Evolutionary conservation across 2,329 filamentous ascomycete genomes (phyloP).

Genomic region (Ilyonectria destructans): DNA sequence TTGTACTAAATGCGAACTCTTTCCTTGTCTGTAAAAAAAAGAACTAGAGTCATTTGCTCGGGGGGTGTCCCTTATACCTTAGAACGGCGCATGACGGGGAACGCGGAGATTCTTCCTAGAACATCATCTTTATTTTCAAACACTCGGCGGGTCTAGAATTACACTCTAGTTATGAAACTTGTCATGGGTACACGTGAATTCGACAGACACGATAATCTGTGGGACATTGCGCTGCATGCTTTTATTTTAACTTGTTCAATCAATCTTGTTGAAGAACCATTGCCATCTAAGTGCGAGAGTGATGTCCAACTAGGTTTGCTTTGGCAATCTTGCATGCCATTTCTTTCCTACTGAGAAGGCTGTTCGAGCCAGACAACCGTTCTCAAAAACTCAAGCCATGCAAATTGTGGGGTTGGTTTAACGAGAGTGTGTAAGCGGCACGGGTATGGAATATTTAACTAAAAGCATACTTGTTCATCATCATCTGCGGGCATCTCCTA

Average conservation of each 20-base stretch:
- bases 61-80: conserved; percentile 21
- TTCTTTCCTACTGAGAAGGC: too few species aligned
- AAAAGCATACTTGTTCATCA: background rate
- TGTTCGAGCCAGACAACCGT: too few species aligned
- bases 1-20: conserved; percentile 32
- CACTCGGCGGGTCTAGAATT: conserved; percentile 28
- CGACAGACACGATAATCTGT: conserved; percentile 18
- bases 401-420: background rate
- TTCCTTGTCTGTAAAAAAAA: conserved; percentile 22
- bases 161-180: conserved; percentile 31
- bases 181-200: conserved; percentile 27
- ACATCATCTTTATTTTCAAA: conserved; percentile 18
- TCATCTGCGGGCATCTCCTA: conserved; percentile 18
- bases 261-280: conserved; percentile 15
- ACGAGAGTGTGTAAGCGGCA: background rate
- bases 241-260: conserved; percentile 19
- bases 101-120: conserved; percentile 21
- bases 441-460: background rate
- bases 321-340: too few species aligned
- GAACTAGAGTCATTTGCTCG: conserved; percentile 9
- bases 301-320: background rate
- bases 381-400: background rate
- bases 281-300: background rate
- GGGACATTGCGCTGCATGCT: conserved; percentile 23
- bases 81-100: conserved; percentile 30